Conservation (phyloP, 345 rosid genomes). For the Ricinus communis region DNA sequence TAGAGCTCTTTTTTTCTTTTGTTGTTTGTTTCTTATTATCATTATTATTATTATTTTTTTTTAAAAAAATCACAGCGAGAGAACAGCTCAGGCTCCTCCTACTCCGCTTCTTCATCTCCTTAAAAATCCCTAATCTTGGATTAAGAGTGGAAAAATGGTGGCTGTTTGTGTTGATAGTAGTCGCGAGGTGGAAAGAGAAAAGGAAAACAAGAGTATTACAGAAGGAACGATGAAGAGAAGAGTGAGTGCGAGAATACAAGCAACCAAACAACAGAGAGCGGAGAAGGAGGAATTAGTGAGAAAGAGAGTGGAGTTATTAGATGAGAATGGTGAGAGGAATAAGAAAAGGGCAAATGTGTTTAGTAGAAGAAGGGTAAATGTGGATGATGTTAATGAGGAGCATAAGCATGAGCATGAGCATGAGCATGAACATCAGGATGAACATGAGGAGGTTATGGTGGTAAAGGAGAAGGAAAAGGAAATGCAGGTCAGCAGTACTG, state of each 20-base stretch:
- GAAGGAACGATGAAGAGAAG: slow-evolving; percentile 23
- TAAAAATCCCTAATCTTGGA: neutral
- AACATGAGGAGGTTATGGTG: slow-evolving; percentile 14
- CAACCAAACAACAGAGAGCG: slow-evolving; percentile 26
- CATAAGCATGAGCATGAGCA: too few species aligned
- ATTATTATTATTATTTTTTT: too few species aligned
- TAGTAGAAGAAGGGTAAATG: slow-evolving; percentile 17
- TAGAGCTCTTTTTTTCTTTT: too few species aligned
- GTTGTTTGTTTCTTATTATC: too few species aligned
- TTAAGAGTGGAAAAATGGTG: neutral
- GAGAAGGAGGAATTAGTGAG: slow-evolving; percentile 50
- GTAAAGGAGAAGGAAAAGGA: slow-evolving; percentile 5
- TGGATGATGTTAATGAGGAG: neutral
- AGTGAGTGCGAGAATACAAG: slow-evolving; percentile 45
- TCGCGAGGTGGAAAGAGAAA: neutral
- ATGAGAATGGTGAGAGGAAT: slow-evolving; percentile 17
- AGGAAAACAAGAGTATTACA: neutral
- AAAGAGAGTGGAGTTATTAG: slow-evolving; percentile 41
- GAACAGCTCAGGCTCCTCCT: too few species aligned
- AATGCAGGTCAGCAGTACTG: neutral
- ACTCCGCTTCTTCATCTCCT: too few species aligned
- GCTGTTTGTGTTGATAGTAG: slow-evolving; percentile 3
- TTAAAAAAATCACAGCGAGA: too few species aligned
- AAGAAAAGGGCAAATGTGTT: slow-evolving; percentile 14
- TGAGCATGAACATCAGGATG: too few species aligned